Evolutionary conservation across 73 alveolate genomes (phyloP).

Genomic region (Urostyla sp.): DNA sequence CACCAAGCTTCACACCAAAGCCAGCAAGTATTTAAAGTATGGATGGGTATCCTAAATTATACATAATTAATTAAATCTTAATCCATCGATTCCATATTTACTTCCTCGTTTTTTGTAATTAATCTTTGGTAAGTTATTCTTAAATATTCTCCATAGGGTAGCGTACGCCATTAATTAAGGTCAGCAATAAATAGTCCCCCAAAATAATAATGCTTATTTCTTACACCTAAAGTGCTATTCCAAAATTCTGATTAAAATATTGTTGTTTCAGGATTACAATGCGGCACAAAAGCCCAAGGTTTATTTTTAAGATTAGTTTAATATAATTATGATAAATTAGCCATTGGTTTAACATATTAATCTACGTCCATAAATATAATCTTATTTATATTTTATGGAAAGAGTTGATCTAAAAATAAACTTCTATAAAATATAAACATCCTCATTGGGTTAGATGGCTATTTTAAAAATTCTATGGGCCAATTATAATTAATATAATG

Average conservation of each 20-base stretch:
- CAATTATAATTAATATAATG: not conserved
- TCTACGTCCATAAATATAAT: conserved; percentile 32
- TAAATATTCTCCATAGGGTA: not conserved
- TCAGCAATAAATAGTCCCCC: conserved; percentile 29
- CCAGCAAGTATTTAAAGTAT: not conserved
- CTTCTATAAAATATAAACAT: not conserved
- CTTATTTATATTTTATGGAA: conserved; percentile 1
- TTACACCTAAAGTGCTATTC: not conserved
- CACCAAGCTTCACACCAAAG: conserved; percentile 51
- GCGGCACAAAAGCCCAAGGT: conserved; percentile 14
- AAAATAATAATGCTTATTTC: conserved; percentile 21
- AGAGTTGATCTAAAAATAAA: conserved; percentile 9
- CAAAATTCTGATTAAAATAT: not conserved
- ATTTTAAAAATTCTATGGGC: not conserved
- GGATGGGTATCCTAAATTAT: not conserved
- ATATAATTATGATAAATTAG: conserved; percentile 4
- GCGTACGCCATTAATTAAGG: not conserved
- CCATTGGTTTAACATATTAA: not conserved
- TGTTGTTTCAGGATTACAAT: conserved; percentile 7
- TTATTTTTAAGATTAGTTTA: not conserved
- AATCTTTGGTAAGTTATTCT: conserved; percentile 8
- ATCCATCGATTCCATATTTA: conserved; percentile 3
- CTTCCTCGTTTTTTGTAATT: not conserved
- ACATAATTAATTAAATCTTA: conserved; percentile 4
- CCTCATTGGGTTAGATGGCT: not conserved